phyloP scores from a whole-genome alignment of 805 yeast species.

The Candida anglica region DNA sequence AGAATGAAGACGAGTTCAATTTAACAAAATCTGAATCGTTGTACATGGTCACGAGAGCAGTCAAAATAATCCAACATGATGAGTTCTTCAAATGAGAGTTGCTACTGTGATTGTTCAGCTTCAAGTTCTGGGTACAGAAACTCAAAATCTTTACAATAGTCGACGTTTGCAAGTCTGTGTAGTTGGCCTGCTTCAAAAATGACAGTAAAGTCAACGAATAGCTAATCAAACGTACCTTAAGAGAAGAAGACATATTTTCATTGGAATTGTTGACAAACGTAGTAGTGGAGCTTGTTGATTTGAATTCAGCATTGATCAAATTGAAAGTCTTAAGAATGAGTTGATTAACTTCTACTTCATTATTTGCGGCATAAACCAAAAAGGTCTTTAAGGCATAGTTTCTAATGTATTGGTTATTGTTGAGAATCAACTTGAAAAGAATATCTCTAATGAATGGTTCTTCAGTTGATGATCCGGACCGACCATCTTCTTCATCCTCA shows the following conservation, averaged over 20 bases:
- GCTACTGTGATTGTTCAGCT: conserved; percentile 25
- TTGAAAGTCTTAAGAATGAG: conserved; percentile 28
- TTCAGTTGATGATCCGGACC: conserved; percentile 10
- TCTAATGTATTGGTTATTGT: conserved; percentile 29
- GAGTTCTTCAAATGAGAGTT: conserved; percentile 21
- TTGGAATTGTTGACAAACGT: conserved; percentile 5
- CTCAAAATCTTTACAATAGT: conserved; percentile 38
- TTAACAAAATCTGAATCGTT: conserved; percentile 39
- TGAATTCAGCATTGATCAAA: conserved; percentile 25
- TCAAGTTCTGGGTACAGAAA: conserved; percentile 43
- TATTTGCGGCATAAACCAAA: conserved; percentile 22
- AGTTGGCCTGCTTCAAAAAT: conserved; percentile 31
- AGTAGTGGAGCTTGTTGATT: conserved; percentile 7
- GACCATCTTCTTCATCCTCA: conserved; percentile 8
- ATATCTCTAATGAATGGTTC: conserved; percentile 24
- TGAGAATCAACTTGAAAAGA: conserved; percentile 28
- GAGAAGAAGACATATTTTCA: conserved; percentile 16
- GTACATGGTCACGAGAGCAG: conserved; percentile 37
- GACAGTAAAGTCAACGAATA: conserved; percentile 34
- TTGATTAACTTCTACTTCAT: conserved; percentile 32
- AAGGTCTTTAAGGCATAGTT: conserved; percentile 31
- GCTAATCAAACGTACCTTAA: conserved; percentile 21
- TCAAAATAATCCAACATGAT: conserved; percentile 39
- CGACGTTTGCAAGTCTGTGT: conserved; percentile 32
- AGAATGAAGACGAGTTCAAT: conserved; percentile 40